phyloP scores from a whole-genome alignment of 139 green algal species.

The Closterium sp. region DNA sequence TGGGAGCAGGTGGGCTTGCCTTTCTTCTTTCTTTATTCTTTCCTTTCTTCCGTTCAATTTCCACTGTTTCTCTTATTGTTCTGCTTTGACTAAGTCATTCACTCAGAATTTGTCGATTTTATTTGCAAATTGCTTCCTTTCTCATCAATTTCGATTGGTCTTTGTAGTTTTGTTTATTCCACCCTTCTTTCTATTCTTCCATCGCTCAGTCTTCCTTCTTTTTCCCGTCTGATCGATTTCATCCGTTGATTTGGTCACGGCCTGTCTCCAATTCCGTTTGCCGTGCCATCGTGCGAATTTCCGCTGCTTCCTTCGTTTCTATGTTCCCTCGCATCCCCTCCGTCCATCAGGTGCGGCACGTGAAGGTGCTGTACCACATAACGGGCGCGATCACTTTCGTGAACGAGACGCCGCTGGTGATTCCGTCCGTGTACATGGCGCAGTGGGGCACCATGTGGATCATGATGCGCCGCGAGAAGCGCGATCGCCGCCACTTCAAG shows the following conservation, averaged over 20 bases:
- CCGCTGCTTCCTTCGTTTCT: neutral
- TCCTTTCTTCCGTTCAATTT: neutral
- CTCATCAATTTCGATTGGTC: too few species aligned
- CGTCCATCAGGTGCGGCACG: constrained; percentile 79
- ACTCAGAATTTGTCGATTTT: too few species aligned
- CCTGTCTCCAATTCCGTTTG: neutral
- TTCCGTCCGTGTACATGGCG: constrained; percentile 95
- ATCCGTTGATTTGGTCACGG: neutral
- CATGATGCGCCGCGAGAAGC: constrained; percentile 99
- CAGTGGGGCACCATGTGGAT: constrained; percentile 99
- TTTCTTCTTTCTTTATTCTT: neutral
- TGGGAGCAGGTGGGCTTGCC: constrained; percentile 81
- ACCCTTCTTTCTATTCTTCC: neutral
- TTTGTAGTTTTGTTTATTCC: too few species aligned
- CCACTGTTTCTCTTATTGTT: neutral
- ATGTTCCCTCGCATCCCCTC: neutral
- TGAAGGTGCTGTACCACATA: constrained; percentile 97
- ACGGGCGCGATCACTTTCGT: constrained; percentile 99
- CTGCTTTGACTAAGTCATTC: too few species aligned
- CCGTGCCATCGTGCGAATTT: too few species aligned
- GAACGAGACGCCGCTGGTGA: constrained; percentile 94
- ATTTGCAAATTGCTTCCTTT: too few species aligned
- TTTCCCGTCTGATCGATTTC: neutral
- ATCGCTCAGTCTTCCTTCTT: neutral
- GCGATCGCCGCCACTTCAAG: constrained; percentile 98